A percentile compares a stretch with the other conserved stretches of the same genome.
These are phyloP conservation scores for Xerocomellus chrysenteron DNA, from an alignment of 768 basidiomycete genomes.

Conservation along the genomic window DNA sequence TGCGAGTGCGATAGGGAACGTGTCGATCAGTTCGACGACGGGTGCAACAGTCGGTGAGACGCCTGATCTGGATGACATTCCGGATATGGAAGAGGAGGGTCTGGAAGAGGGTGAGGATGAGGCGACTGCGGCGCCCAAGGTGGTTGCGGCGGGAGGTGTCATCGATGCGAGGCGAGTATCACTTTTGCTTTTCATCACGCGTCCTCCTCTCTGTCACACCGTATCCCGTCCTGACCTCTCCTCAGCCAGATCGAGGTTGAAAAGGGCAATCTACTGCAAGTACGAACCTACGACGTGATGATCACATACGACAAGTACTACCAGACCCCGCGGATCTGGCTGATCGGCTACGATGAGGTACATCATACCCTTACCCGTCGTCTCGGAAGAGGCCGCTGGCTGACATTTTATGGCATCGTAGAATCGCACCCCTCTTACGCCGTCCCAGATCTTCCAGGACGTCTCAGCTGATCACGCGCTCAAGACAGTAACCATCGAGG, in stretches of 20 bases:
- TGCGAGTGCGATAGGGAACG: conserved; percentile 41
- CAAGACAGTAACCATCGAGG: conserved; percentile 98
- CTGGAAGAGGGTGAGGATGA: conserved; percentile 87
- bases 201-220: background rate
- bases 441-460: conserved; percentile 93
- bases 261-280: conserved; percentile 86
- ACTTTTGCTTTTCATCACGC: background rate
- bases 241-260: conserved; percentile 60
- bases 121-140: conserved; percentile 68
- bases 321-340: conserved; percentile 97
- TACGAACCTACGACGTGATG: conserved; percentile 98
- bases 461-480: conserved; percentile 95
- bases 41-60: conserved; percentile 49
- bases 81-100: conserved; percentile 98
- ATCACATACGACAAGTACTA: conserved; percentile 99
- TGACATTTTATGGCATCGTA: conserved; percentile 30
- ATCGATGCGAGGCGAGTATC: conserved; percentile 50
- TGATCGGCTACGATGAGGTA: conserved; percentile 97
- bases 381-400: background rate
- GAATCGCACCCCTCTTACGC: conserved; percentile 87
- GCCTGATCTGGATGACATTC: conserved; percentile 96
- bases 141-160: conserved; percentile 32
- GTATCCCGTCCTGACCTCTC: background rate
- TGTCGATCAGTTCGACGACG: conserved; percentile 43
- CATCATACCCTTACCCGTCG: conserved; percentile 6